Base-by-base conservation (phyloP, 148 eudicot species). In the Persicaria maculosa region DNA sequence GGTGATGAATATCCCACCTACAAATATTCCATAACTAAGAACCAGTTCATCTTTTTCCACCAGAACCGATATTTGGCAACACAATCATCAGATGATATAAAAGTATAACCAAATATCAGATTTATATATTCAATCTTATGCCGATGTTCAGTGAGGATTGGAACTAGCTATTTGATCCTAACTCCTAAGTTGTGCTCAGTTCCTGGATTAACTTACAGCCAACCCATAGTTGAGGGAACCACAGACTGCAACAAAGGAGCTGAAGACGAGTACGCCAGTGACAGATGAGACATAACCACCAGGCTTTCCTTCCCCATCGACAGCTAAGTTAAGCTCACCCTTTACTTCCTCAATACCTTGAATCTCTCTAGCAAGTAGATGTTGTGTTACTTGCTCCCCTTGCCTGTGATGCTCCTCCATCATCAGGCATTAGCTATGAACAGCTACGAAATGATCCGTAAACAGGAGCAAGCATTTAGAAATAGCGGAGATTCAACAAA, bases 191-290 rank as follows among this genome's bases (percentile, higher is more conserved):
- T 31, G 36, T 1, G 36, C 36, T 1, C 36, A 2, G 1, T 31
- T 31, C 36, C 36, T 31, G 36, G 36, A 1, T 31, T 31, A 31
- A 81, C 81, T 80, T 75, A 84, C 89, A 68, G 80, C 81, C 76
- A 19, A 80, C 31, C 89, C 89, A 69, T 17, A 68, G 25, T 73
- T 16, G n/a, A 81, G 69, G 74, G 85, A 82, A 20, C 87, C 87
- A 78, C 79, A 76, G 7, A 80, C 72, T 0, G 87, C 81, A 10
- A 46, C 57, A 59, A 80, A 81, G 74, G 79, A 75, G 76, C 85
- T 82, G 50, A 84, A 69, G 67, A 80, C 11, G 36, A 86, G 82
- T 31, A 73, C 77, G 9, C 16, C 6, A 7, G 89, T 86, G 12
- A 74, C 53, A 20, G 81, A 44, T 45, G 77, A 74, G 40, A 1